Percentiles rank a stretch among this genome's conserved stretches.
Conservation (phyloP, 495 filamentous ascomycete species). For the Tuber magnatum region DNA sequence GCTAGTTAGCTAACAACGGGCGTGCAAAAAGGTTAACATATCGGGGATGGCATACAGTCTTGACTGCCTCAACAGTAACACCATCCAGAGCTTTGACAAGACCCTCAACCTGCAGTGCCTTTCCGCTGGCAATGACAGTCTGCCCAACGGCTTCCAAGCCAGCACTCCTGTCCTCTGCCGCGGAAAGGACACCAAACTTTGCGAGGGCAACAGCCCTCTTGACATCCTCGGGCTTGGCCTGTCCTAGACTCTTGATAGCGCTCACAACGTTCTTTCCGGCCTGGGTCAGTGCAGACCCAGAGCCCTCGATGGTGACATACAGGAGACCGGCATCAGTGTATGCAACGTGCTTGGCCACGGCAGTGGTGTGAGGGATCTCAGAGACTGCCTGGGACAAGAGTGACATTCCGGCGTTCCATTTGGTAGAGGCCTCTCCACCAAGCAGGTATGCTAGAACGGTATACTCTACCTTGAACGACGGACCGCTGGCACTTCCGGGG, state of each 20-base stretch:
- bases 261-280: conserved; percentile 63
- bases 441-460: conserved; percentile 83
- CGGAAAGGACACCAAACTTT: conserved; percentile 86
- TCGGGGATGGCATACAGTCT: conserved; percentile 60
- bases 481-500: conserved; percentile 67
- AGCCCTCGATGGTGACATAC: conserved; percentile 69
- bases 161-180: conserved; percentile 52
- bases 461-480: conserved; percentile 74
- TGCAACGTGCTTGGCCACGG: conserved; percentile 64
- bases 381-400: conserved; percentile 71
- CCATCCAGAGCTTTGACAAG: conserved; percentile 68
- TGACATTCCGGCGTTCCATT: conserved; percentile 91
- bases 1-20: conserved; percentile 31
- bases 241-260: conserved; percentile 67
- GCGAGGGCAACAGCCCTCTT: conserved; percentile 86
- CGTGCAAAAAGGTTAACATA: conserved; percentile 3
- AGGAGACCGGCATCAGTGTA: conserved; percentile 96
- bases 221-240: conserved; percentile 72
- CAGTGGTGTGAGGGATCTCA: conserved; percentile 55
- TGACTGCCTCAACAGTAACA: conserved; percentile 75
- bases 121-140: conserved; percentile 63
- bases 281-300: conserved; percentile 54
- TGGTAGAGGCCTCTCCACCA: conserved; percentile 82
- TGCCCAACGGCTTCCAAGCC: conserved; percentile 47
- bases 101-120: conserved; percentile 80